phyloP scores from a whole-genome alignment of 2,329 filamentous ascomycete genomes.

The Apiospora koreana region DNA sequence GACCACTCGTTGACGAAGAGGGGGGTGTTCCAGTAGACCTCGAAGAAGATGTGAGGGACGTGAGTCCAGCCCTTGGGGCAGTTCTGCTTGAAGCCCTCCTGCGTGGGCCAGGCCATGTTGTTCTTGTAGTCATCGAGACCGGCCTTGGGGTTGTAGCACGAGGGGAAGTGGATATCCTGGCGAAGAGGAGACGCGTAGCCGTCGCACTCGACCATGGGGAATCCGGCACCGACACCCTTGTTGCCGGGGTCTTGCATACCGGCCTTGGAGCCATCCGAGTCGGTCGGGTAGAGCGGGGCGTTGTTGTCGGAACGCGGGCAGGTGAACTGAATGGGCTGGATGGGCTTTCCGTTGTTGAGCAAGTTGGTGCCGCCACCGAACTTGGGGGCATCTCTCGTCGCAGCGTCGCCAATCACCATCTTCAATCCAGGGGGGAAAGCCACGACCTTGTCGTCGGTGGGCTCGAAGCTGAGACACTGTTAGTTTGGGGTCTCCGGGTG shows the following conservation, averaged over 20 bases:
- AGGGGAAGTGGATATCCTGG: constrained; percentile 70
- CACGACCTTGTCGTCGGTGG: constrained; percentile 64
- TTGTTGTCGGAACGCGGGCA: constrained; percentile 56
- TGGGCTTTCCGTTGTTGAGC: constrained; percentile 41
- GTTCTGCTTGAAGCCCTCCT: constrained; percentile 50
- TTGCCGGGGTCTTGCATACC: constrained; percentile 58
- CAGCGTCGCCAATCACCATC: constrained; percentile 68
- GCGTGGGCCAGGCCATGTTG: constrained; percentile 67
- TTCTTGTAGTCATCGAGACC: constrained; percentile 60
- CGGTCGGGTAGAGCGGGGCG: constrained; percentile 52
- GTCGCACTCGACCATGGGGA: constrained; percentile 71
- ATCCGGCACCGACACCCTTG: constrained; percentile 60
- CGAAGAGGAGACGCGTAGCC: constrained; percentile 61
- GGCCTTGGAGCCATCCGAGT: constrained; percentile 55
- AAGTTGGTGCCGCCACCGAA: constrained; percentile 43
- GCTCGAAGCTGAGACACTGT: constrained; percentile 50
- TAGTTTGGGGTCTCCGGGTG: neutral
- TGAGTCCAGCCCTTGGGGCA: constrained; percentile 58
- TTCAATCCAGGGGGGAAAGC: constrained; percentile 72
- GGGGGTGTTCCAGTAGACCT: constrained; percentile 62
- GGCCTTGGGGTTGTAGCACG: constrained; percentile 68
- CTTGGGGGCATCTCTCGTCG: constrained; percentile 57
- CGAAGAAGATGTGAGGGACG: constrained; percentile 58
- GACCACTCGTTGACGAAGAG: constrained; percentile 54
- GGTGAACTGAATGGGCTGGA: constrained; percentile 57